Conservation (phyloP, 2,329 filamentous ascomycete species). For the Ustulina deusta region DNA sequence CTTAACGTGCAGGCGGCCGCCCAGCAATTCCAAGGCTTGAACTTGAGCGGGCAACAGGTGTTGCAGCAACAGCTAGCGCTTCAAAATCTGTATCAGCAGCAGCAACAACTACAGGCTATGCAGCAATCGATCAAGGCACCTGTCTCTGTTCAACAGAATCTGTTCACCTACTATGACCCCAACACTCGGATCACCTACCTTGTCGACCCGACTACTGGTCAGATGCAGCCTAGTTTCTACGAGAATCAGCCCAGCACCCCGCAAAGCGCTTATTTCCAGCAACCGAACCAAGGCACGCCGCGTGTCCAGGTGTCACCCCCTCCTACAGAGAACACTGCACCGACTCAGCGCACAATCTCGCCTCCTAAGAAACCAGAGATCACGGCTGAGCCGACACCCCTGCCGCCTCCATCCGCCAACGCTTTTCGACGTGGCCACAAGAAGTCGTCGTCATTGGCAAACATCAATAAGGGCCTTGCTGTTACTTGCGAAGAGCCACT, state of each 20-base stretch:
- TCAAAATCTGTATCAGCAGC: constrained; percentile 65
- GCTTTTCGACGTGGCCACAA: constrained; percentile 95
- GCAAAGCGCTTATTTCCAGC: constrained; percentile 53
- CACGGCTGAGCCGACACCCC: constrained; percentile 74
- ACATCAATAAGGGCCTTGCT: constrained; percentile 63
- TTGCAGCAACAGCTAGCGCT: constrained; percentile 55
- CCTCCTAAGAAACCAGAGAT: constrained; percentile 76
- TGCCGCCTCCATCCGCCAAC: constrained; percentile 89
- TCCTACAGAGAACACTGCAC: constrained; percentile 67
- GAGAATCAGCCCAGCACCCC: constrained; percentile 59
- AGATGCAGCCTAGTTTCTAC: constrained; percentile 56
- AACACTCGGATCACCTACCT: constrained; percentile 86
- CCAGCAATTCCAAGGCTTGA: constrained; percentile 84
- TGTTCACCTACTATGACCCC: constrained; percentile 87
- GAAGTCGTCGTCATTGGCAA: constrained; percentile 83
- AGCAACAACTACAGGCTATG: constrained; percentile 75
- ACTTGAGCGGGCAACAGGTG: constrained; percentile 63
- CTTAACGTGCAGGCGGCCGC: constrained; percentile 84
- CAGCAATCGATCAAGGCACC: constrained; percentile 68
- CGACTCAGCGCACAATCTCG: constrained; percentile 71
- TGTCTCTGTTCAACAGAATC: constrained; percentile 76
- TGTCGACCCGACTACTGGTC: constrained; percentile 72
- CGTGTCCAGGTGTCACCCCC: constrained; percentile 87
- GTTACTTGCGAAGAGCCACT: constrained; percentile 60
- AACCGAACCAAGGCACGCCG: constrained; percentile 67